These are phyloP conservation scores for Linanthus parryae DNA, from an alignment of 148 eudicot genomes.

Conservation along the genomic window DNA sequence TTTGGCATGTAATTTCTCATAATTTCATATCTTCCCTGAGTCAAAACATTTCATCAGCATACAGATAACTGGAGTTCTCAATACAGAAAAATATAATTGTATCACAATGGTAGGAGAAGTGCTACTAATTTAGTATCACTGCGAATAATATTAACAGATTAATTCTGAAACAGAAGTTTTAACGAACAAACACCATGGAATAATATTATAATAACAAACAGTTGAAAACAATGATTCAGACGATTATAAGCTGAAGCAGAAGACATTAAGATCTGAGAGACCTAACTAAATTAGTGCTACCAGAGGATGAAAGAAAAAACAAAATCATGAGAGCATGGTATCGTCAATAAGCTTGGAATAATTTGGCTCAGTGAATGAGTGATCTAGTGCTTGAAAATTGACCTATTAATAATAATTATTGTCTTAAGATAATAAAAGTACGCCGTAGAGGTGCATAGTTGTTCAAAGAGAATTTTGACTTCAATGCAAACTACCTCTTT, in stretches of 20 bases:
- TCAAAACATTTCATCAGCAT: conserved; percentile 23
- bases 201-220: background rate
- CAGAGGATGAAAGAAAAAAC: background rate
- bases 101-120: too few species aligned
- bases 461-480: too few species aligned
- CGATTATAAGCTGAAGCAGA: background rate
- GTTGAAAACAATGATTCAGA: background rate
- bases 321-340: background rate
- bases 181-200: background rate
- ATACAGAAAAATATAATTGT: background rate
- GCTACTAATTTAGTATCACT: too few species aligned
- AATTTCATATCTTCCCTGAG: conserved; percentile 96
- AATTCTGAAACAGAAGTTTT: background rate
- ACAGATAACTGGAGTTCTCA: conserved; percentile 5
- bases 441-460: too few species aligned
- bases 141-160: background rate
- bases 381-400: too few species aligned
- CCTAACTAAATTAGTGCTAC: background rate
- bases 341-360: too few species aligned
- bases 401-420: too few species aligned
- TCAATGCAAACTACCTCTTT: too few species aligned
- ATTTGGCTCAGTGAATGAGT: too few species aligned
- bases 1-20: conserved; percentile 99
- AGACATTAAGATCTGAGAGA: background rate
- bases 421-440: too few species aligned